Evolutionary conservation across 2,329 filamentous ascomycete genomes (phyloP).

Genomic region (Mariannaea sp.): DNA sequence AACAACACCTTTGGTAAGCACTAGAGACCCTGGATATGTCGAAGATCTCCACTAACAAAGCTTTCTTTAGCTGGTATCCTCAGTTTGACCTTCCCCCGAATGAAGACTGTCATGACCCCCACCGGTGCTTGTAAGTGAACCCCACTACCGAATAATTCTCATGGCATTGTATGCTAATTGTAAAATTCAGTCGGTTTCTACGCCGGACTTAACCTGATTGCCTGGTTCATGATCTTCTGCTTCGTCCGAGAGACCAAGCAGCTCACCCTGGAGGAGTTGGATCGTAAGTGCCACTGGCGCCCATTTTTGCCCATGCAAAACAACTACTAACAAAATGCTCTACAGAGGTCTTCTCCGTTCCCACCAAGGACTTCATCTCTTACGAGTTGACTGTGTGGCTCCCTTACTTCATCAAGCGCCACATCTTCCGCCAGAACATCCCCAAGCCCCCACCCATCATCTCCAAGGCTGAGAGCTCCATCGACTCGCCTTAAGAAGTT

Average conservation of each 20-base stretch:
- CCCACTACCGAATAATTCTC: rapidly evolving
- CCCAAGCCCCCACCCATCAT: constrained; percentile 42
- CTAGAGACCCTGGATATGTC: background rate
- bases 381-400: constrained; percentile 43
- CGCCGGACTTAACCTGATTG: constrained; percentile 50
- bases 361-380: constrained; percentile 36
- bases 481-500: too few relatives aligned
- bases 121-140: constrained; percentile 39
- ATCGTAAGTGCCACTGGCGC: constrained; percentile 28
- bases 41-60: constrained; percentile 18
- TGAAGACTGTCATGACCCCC: constrained; percentile 39
- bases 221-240: constrained; percentile 52
- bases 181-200: constrained; percentile 45
- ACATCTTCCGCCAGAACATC: constrained; percentile 42
- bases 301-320: too few relatives aligned
- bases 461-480: constrained; percentile 22
- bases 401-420: constrained; percentile 46
- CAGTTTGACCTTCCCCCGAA: constrained; percentile 42
- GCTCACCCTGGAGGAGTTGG: constrained; percentile 48
- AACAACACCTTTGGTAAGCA: constrained; percentile 41
- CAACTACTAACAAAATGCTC: too few relatives aligned
- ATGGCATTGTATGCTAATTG: constrained; percentile 16
- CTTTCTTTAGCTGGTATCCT: constrained; percentile 31
- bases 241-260: constrained; percentile 54
- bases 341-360: constrained; percentile 17